Percentiles rank a stretch among this genome's conserved stretches.
phyloP scores from a whole-genome alignment of 495 filamentous ascomycete genomes.

The Aspergillus baeticus region DNA sequence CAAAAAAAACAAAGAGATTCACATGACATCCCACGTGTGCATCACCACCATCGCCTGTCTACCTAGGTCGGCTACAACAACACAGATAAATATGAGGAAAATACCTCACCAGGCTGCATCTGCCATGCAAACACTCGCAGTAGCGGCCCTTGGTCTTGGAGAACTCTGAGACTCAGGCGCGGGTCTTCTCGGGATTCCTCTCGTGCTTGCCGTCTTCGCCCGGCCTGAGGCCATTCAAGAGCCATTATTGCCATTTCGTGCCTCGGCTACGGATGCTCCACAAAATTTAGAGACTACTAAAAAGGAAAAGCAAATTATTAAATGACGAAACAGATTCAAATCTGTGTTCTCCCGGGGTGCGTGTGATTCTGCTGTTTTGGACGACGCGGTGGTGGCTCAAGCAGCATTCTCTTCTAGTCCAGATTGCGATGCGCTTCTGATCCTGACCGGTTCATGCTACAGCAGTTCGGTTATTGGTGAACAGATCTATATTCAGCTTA shows the following conservation, averaged over 20 bases:
- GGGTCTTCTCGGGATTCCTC: conserved; percentile 1
- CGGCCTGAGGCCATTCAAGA: conserved; percentile 10
- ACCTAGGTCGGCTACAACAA: neutral
- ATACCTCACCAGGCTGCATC: neutral
- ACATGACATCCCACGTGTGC: neutral
- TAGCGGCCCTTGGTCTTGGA: neutral
- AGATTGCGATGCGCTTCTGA: conserved; percentile 12
- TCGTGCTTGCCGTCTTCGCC: conserved; percentile 8
- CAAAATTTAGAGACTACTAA: neutral
- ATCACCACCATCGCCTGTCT: neutral
- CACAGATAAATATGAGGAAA: neutral
- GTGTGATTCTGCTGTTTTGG: conserved; percentile 6
- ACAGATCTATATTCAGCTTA: neutral
- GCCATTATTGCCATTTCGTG: conserved; percentile 7
- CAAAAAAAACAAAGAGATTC: neutral
- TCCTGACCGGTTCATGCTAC: conserved; percentile 9
- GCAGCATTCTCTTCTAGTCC: conserved; percentile 7
- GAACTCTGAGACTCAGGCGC: neutral
- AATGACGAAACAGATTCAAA: neutral
- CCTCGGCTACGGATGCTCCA: conserved; percentile 10
- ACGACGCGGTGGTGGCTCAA: conserved; percentile 8
- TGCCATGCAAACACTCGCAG: no score
- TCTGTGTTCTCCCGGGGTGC: neutral
- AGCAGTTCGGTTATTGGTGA: conserved; percentile 2
- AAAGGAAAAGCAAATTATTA: neutral